Base-by-base conservation (phyloP, 352 stramenopile genomes). In the Phytophthora pseudosyringae region DNA sequence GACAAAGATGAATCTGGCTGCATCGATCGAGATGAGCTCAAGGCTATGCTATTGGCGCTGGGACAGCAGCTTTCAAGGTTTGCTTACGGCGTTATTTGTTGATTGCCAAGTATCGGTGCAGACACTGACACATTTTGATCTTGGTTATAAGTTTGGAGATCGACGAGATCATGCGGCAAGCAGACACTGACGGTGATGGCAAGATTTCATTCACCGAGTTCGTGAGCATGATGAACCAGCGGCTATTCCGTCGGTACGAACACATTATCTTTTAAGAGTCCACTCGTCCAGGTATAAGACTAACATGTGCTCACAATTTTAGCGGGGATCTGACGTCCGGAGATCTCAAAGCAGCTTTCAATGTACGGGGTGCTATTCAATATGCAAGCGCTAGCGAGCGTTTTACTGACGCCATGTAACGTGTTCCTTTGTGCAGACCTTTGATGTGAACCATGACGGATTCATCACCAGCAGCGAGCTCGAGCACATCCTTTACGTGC, bases 161-260 rank as follows among this genome's bases (percentile, higher is more conserved):
- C 32, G 70, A 91, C 45, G 66, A 70, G 15, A 91, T 94, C 55
- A 92, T 94, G 83, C 56, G 54, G 0, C 70, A 90, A 66, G 85
- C 81, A 5, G 85, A 93, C 36, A 62, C 70, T 9, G 81, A 93
- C 50, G 76, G 78, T 1, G 79, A 95, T 60, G 77, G 78, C 15
- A 90, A 86, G 49, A 90, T 95, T 52, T 91, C 83, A 28, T 89
- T 90, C 43, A 65, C 78, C 12, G 86, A 95, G 70, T 95, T 95
- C 48, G 79, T 89, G 16, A 82, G 61, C 40, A 81, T 94, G 67
- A 90, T 89, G 81, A 92, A 92, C 39, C 68, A 89, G 46, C 76
- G 85, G 1, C 61, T 94, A 53, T 89, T 90, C 52, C 70, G 75
- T 56, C 66, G 72, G 82, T 89, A 70, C 28, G 45, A 46, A 21